phyloP scores from a whole-genome alignment of 805 yeast genomes.

The Kodamaea jinghongensis region DNA sequence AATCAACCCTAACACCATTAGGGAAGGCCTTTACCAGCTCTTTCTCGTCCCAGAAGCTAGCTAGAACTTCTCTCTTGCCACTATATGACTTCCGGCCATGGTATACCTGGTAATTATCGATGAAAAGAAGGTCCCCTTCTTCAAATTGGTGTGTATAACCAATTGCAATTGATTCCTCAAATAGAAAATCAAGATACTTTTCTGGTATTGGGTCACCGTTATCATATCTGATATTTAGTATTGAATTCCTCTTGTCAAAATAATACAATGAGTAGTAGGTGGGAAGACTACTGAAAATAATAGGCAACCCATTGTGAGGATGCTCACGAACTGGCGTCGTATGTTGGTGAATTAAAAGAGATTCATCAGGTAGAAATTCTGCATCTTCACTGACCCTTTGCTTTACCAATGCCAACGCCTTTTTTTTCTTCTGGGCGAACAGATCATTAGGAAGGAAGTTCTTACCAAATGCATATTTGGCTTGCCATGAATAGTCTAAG shows the following conservation, averaged over 20 bases:
- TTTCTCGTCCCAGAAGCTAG: slow-evolving; percentile 20
- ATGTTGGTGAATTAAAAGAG: slow-evolving; percentile 10
- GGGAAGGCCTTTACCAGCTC: not conserved
- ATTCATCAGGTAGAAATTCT: slow-evolving; percentile 9
- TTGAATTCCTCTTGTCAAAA: slow-evolving; percentile 5
- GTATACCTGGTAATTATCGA: slow-evolving; percentile 20
- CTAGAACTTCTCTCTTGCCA: slow-evolving; percentile 19
- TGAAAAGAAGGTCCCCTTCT: slow-evolving; percentile 19
- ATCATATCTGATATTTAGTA: slow-evolving; percentile 15
- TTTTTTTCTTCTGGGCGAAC: slow-evolving; percentile 6
- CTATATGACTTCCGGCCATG: slow-evolving; percentile 22
- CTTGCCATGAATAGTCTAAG: slow-evolving; percentile 10
- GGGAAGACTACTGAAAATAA: slow-evolving; percentile 21
- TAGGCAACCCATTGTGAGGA: slow-evolving; percentile 11
- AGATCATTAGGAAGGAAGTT: slow-evolving; percentile 1
- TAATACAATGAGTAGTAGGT: slow-evolving; percentile 16
- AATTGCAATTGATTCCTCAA: slow-evolving; percentile 17
- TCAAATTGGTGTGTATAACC: slow-evolving; percentile 18
- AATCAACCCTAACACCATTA: no score
- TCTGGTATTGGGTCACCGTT: slow-evolving; percentile 19
- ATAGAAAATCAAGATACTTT: slow-evolving; percentile 18
- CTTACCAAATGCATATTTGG: slow-evolving; percentile 10
- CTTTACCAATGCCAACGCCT: slow-evolving; percentile 8
- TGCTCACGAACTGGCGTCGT: slow-evolving; percentile 9
- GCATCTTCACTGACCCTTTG: slow-evolving; percentile 9